A percentile compares a stretch with the other conserved stretches of the same genome.
Conservation (phyloP, 1,139 yeast species). For the Candida sp. region DNA sequence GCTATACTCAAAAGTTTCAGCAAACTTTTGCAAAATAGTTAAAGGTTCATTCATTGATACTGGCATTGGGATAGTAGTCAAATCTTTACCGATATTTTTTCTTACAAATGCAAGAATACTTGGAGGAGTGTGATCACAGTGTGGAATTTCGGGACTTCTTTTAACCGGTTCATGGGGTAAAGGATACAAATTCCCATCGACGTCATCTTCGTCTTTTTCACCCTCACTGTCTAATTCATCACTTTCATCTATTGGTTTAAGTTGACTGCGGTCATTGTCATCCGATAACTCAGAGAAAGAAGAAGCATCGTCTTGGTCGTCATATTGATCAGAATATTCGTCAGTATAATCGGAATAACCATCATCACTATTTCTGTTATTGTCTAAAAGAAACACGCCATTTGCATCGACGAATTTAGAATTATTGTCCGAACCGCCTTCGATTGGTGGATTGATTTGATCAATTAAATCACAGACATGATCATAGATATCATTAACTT, state of each 20-base stretch:
- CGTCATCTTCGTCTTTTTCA: slow-evolving; percentile 11
- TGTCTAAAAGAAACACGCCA: slow-evolving; percentile 35
- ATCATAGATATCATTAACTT: slow-evolving; percentile 11
- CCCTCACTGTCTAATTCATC: background rate
- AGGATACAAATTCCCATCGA: slow-evolving; percentile 55
- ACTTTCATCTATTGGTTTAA: slow-evolving; percentile 3
- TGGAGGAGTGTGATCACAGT: slow-evolving; percentile 70
- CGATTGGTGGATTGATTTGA: slow-evolving; percentile 3
- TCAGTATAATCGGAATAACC: slow-evolving; percentile 14
- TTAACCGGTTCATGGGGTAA: slow-evolving; percentile 50
- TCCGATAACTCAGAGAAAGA: slow-evolving; percentile 1
- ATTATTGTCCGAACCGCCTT: background rate
- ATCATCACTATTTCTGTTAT: slow-evolving; percentile 5
- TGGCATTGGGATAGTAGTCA: slow-evolving; percentile 88
- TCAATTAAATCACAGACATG: slow-evolving; percentile 2
- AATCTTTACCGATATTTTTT: slow-evolving; percentile 89
- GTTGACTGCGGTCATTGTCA: background rate
- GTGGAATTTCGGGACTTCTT: slow-evolving; percentile 61
- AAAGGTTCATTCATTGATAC: slow-evolving; percentile 92
- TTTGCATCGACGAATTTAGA: slow-evolving; percentile 29
- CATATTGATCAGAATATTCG: slow-evolving; percentile 9
- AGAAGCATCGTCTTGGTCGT: slow-evolving; percentile 7
- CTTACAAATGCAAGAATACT: slow-evolving; percentile 75
- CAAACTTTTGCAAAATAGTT: slow-evolving; percentile 71
- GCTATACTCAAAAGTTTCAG: slow-evolving; percentile 79